Conservation (phyloP, 495 filamentous ascomycete species). For the Hypoxylon lienhwacheense region DNA sequence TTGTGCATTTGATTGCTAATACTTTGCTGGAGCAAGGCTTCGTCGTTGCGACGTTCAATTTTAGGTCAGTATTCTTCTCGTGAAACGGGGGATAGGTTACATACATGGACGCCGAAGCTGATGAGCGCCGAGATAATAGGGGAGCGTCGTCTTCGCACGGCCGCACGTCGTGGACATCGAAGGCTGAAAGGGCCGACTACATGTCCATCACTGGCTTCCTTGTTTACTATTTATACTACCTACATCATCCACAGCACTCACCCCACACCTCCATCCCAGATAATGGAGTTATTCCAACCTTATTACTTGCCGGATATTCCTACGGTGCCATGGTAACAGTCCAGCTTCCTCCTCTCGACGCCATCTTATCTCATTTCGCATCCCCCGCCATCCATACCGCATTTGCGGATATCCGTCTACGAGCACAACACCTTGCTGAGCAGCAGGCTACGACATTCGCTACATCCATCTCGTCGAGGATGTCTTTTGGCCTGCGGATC, state of each 20-base stretch:
- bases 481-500: slow-evolving; percentile 41
- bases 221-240: slow-evolving; percentile 64
- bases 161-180: slow-evolving; percentile 81
- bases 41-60: slow-evolving; percentile 89
- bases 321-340: slow-evolving; percentile 84
- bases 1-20: slow-evolving; percentile 64
- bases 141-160: slow-evolving; percentile 77
- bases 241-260: slow-evolving; percentile 34
- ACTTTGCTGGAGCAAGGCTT: slow-evolving; percentile 69
- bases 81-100: not conserved
- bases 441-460: slow-evolving; percentile 49
- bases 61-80: slow-evolving; percentile 61
- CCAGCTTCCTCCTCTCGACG: slow-evolving; percentile 63
- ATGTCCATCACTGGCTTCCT: slow-evolving; percentile 77
- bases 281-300: not conserved
- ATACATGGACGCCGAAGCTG: not conserved
- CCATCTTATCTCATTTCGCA: slow-evolving; percentile 62
- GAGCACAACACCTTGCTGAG: slow-evolving; percentile 63
- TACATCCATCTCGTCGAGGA: slow-evolving; percentile 34
- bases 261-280: not conserved
- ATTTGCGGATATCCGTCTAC: slow-evolving; percentile 65
- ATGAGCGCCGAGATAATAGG: slow-evolving; percentile 49
- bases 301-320: slow-evolving; percentile 83
- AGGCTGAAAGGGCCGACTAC: slow-evolving; percentile 79
- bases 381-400: slow-evolving; percentile 52